Evolutionary conservation across 164 flowering plant genomes (phyloP).

Genomic region (Magnolia kwangsiensis): DNA sequence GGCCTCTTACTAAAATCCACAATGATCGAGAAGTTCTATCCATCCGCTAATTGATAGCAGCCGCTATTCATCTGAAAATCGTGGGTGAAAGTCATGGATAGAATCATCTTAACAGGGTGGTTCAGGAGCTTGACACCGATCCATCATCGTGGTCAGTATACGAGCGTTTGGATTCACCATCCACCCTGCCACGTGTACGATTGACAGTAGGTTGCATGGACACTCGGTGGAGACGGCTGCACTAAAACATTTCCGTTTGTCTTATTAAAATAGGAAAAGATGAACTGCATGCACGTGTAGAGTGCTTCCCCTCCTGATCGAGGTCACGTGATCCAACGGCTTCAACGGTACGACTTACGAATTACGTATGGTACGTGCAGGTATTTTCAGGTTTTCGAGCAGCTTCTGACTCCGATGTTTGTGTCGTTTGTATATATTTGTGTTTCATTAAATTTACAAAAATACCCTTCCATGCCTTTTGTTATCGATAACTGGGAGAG

Average conservation of each 20-base stretch:
- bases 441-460: not conserved
- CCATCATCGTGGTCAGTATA: too few species aligned
- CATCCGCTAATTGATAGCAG: too few species aligned
- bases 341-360: not conserved
- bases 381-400: not conserved
- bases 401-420: not conserved
- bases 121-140: too few species aligned
- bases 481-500: not conserved
- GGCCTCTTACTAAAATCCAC: too few species aligned
- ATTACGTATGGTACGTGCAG: slow-evolving; percentile 1
- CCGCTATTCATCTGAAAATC: too few species aligned
- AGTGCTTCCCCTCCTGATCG: slow-evolving; percentile 31
- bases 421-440: not conserved
- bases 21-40: too few species aligned
- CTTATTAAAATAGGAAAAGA: not conserved
- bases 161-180: too few species aligned
- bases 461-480: not conserved
- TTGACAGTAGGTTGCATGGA: not conserved
- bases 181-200: not conserved
- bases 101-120: too few species aligned
- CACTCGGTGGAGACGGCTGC: not conserved
- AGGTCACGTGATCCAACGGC: slow-evolving; percentile 24
- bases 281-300: slow-evolving; percentile 27
- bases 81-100: too few species aligned
- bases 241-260: too few species aligned